phyloP scores from a whole-genome alignment of 2,329 filamentous ascomycete genomes.

The Verticillium nubilum region DNA sequence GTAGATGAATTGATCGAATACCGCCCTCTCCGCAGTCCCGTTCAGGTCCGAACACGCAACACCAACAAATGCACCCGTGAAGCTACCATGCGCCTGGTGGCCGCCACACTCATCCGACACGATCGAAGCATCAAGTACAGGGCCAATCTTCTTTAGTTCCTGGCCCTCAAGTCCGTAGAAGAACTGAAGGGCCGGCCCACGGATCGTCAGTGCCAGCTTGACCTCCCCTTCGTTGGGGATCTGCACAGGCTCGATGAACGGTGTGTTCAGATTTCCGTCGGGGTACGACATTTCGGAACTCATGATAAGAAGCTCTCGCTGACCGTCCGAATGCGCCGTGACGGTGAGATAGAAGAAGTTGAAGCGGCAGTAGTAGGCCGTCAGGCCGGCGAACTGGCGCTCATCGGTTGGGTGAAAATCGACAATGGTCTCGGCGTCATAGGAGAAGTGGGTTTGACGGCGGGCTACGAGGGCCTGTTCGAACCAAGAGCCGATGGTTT shows the following conservation, averaged over 20 bases:
- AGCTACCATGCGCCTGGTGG: slow-evolving; percentile 55
- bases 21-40: slow-evolving; percentile 38
- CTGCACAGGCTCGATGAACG: slow-evolving; percentile 34
- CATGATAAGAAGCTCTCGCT: slow-evolving; percentile 52
- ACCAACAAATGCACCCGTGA: slow-evolving; percentile 56
- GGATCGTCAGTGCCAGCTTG: slow-evolving; percentile 42
- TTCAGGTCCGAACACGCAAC: slow-evolving; percentile 52
- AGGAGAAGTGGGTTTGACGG: slow-evolving; percentile 54
- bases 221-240: slow-evolving; percentile 53
- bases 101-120: slow-evolving; percentile 59
- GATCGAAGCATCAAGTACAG: slow-evolving; percentile 52
- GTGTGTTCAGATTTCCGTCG: slow-evolving; percentile 37
- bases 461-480: slow-evolving; percentile 51
- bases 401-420: slow-evolving; percentile 51
- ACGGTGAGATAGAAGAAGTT: slow-evolving; percentile 62
- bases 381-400: slow-evolving; percentile 55
- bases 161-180: slow-evolving; percentile 45
- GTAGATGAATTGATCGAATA: slow-evolving; percentile 49
- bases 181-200: slow-evolving; percentile 49
- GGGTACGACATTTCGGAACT: slow-evolving; percentile 53
- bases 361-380: slow-evolving; percentile 57
- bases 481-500: slow-evolving; percentile 53
- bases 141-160: slow-evolving; percentile 43
- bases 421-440: slow-evolving; percentile 52
- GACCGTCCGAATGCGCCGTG: slow-evolving; percentile 48